Percentiles rank a stretch among this genome's conserved stretches.
Evolutionary conservation across 2,329 filamentous ascomycete species (phyloP).

Genomic region (Fusarium nanum): DNA sequence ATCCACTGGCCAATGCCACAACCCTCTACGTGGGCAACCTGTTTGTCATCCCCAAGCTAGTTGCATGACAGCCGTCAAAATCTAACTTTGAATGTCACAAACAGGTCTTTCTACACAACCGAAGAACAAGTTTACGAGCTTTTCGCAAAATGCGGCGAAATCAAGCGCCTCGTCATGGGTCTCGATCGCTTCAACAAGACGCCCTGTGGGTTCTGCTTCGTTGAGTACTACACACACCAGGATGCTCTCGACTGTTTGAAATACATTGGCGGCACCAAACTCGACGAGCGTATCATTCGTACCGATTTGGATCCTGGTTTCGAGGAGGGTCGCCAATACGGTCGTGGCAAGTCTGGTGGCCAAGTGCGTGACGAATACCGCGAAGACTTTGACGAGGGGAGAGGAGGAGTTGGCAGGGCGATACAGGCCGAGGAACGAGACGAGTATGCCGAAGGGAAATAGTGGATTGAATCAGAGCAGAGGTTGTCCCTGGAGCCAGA

Average conservation of each 20-base stretch:
- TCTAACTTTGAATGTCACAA: conserved; percentile 32
- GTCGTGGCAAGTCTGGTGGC: conserved; percentile 92
- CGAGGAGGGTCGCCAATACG: conserved; percentile 94
- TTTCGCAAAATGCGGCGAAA: conserved; percentile 95
- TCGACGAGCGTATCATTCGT: conserved; percentile 95
- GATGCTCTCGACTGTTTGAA: conserved; percentile 99
- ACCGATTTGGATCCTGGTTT: conserved; percentile 97
- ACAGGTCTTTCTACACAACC: conserved; percentile 94
- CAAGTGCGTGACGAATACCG: conserved; percentile 98
- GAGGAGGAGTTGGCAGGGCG: conserved; percentile 88
- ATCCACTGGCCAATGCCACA: conserved; percentile 86
- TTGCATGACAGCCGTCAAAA: not conserved
- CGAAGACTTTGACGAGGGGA: conserved; percentile 94
- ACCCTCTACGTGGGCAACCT: conserved; percentile 98
- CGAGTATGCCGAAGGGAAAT: conserved; percentile 55
- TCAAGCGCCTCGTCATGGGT: conserved; percentile 98
- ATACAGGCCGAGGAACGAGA: conserved; percentile 66
- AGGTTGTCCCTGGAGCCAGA: conserved; percentile 1
- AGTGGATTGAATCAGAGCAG: conserved; percentile 19
- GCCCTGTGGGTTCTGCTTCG: conserved; percentile 98
- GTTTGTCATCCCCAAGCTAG: conserved; percentile 56
- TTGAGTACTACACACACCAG: conserved; percentile 98
- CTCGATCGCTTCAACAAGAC: conserved; percentile 97
- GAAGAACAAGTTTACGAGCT: conserved; percentile 99
- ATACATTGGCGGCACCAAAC: conserved; percentile 96